These are phyloP conservation scores for Syzygium jambos DNA, from an alignment of 345 rosid species.

Conservation along the genomic window DNA sequence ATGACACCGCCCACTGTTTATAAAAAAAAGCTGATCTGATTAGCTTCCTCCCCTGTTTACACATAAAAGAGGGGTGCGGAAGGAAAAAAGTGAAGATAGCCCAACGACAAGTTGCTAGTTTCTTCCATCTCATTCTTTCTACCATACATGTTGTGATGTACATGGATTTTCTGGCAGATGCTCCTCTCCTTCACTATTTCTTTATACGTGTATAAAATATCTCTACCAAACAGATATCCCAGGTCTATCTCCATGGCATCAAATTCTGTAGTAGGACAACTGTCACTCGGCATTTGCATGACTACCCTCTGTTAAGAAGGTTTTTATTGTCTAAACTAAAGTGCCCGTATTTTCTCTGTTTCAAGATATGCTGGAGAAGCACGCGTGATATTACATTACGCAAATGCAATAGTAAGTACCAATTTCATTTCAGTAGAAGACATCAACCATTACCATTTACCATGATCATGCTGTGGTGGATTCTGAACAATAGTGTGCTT, in stretches of 20 bases:
- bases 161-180: neutral
- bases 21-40: neutral
- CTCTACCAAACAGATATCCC: neutral
- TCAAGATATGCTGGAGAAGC: conserved; percentile 84
- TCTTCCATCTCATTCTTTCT: neutral
- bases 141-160: neutral
- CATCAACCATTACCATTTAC: neutral
- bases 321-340: neutral
- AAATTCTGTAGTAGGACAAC: neutral
- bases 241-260: neutral
- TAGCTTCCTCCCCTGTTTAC: neutral
- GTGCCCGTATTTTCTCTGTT: neutral
- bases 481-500: neutral
- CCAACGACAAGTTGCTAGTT: neutral
- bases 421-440: neutral
- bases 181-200: neutral
- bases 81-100: neutral
- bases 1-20: neutral
- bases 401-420: conserved; percentile 47
- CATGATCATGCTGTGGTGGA: neutral
- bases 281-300: neutral
- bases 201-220: neutral
- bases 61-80: neutral
- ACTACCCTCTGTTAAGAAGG: neutral
- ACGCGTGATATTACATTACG: conserved; percentile 56